Conservation (phyloP, 1,139 yeast genomes). For the Blastobotrys persicus region DNA sequence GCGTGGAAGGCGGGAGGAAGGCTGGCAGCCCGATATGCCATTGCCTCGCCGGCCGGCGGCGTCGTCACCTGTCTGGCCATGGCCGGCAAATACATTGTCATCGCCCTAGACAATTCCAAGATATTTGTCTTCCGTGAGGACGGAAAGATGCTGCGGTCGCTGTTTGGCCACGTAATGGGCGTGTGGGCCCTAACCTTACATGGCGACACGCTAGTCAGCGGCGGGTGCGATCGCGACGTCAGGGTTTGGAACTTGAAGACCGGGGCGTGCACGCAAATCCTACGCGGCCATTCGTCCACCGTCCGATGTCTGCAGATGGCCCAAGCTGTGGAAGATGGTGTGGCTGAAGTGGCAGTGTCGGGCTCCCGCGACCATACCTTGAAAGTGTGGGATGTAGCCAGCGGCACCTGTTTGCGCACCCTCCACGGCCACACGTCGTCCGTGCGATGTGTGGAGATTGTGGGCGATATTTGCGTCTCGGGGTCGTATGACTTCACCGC, state of each 20-base stretch:
- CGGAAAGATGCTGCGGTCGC: slow-evolving; percentile 67
- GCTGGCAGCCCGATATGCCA: slow-evolving; percentile 41
- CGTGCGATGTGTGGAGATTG: slow-evolving; percentile 74
- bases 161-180: slow-evolving; percentile 92
- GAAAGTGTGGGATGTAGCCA: slow-evolving; percentile 84
- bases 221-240: slow-evolving; percentile 87
- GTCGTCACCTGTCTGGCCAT: slow-evolving; percentile 42
- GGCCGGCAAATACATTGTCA: slow-evolving; percentile 40
- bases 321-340: slow-evolving; percentile 29
- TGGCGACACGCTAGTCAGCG: slow-evolving; percentile 77
- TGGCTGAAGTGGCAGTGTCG: slow-evolving; percentile 69
- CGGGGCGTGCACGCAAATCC: slow-evolving; percentile 71
- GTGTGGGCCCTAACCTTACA: slow-evolving; percentile 93
- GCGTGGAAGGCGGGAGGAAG: slow-evolving; percentile 45
- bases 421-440: slow-evolving; percentile 75
- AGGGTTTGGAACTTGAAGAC: slow-evolving; percentile 84
- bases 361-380: slow-evolving; percentile 89
- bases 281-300: slow-evolving; percentile 91
- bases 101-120: slow-evolving; percentile 44
- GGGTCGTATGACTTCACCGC: slow-evolving; percentile 94
- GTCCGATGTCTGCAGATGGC: slow-evolving; percentile 86
- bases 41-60: slow-evolving; percentile 30
- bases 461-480: slow-evolving; percentile 41
- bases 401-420: slow-evolving; percentile 68
- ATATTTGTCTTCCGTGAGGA: slow-evolving; percentile 49